Conservation (phyloP, 352 stramenopile species). For the Phytophthora pseudosyringae region DNA sequence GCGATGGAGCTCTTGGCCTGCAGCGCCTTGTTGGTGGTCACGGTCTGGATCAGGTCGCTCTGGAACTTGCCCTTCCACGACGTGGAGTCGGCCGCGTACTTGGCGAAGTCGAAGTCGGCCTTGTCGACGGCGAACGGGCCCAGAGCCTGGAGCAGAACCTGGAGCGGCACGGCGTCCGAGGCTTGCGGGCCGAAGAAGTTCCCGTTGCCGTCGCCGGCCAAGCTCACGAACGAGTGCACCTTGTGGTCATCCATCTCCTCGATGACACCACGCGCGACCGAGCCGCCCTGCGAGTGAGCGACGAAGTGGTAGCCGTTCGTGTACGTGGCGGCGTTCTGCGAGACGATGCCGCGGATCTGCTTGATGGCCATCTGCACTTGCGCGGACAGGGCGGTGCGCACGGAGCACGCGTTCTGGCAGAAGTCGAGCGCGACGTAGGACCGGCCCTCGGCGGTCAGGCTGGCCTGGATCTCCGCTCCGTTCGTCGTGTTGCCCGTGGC, state of each 20-base stretch:
- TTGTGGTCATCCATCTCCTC: conserved; percentile 70
- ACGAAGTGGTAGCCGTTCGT: conserved; percentile 62
- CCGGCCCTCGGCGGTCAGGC: conserved; percentile 49
- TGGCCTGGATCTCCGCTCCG: conserved; percentile 41
- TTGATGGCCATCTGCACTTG: conserved; percentile 59
- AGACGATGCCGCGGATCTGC: conserved; percentile 51
- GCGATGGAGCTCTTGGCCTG: conserved; percentile 41
- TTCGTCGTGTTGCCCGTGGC: conserved; percentile 44
- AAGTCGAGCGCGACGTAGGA: conserved; percentile 55
- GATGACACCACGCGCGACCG: conserved; percentile 55
- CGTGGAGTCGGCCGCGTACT: conserved; percentile 36
- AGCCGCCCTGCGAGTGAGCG: conserved; percentile 57
- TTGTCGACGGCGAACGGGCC: conserved; percentile 43
- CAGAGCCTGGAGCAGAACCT: conserved; percentile 46
- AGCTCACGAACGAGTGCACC: conserved; percentile 52
- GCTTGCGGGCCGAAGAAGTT: conserved; percentile 62
- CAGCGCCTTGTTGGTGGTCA: conserved; percentile 33
- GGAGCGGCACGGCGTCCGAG: conserved; percentile 40
- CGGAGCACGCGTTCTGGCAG: conserved; percentile 50
- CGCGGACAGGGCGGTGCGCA: conserved; percentile 35
- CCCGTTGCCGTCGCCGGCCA: conserved; percentile 57
- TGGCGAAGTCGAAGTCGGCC: conserved; percentile 46
- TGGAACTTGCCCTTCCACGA: conserved; percentile 52
- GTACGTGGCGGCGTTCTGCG: conserved; percentile 40
- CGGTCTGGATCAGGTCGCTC: conserved; percentile 44